phyloP scores from a whole-genome alignment of 768 basidiomycete genomes.

The Harrya chromipes region DNA sequence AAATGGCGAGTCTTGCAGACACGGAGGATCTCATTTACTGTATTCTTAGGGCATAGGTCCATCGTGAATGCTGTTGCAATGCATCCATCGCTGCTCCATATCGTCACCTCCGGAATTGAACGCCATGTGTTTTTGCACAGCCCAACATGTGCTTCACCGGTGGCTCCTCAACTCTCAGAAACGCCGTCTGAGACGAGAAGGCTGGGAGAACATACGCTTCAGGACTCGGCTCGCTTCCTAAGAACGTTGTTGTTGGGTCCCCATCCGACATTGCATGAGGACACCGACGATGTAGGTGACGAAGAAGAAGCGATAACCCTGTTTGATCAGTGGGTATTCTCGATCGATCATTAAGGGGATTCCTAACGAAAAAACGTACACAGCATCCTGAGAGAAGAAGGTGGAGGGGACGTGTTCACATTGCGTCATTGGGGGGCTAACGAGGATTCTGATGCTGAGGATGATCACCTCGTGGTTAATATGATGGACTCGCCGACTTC shows the following conservation, averaged over 20 bases:
- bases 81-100: slow-evolving; percentile 65
- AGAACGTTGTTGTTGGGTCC: slow-evolving; percentile 33
- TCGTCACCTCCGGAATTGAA: slow-evolving; percentile 74
- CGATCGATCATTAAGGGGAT: background rate
- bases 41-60: slow-evolving; percentile 58
- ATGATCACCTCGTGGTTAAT: slow-evolving; percentile 19
- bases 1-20: background rate
- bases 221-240: slow-evolving; percentile 37
- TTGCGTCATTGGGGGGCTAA: slow-evolving; percentile 38
- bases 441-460: slow-evolving; percentile 26
- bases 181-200: slow-evolving; percentile 50
- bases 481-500: slow-evolving; percentile 22
- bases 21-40: slow-evolving; percentile 3
- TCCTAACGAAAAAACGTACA: slow-evolving; percentile 8
- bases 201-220: slow-evolving; percentile 34
- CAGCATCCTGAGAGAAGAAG: slow-evolving; percentile 62
- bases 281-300: slow-evolving; percentile 29
- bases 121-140: slow-evolving; percentile 66
- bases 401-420: slow-evolving; percentile 52
- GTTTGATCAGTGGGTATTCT: slow-evolving; percentile 66
- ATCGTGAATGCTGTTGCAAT: slow-evolving; percentile 74
- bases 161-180: slow-evolving; percentile 38
- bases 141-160: slow-evolving; percentile 56
- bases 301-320: slow-evolving; percentile 56
- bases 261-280: slow-evolving; percentile 29